These are phyloP conservation scores for Pseudocercospora eumusae DNA, from an alignment of 2,329 filamentous ascomycete species.

Conservation along the genomic window DNA sequence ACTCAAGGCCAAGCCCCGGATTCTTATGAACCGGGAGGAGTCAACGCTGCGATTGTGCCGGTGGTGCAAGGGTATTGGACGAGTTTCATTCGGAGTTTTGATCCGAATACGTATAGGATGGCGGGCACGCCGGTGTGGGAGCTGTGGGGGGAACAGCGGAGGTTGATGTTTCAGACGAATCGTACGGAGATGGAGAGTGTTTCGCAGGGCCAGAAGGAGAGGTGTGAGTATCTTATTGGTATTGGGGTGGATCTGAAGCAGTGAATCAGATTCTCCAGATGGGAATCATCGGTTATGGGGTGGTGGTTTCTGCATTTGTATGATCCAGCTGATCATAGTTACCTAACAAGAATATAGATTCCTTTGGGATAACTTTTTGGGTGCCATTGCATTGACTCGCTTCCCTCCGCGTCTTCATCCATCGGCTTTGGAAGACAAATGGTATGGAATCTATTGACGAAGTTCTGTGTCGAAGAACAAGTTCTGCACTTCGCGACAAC, in stretches of 20 bases:
- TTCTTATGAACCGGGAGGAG: conserved; percentile 56
- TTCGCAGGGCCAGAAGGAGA: conserved; percentile 40
- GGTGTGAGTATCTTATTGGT: conserved; percentile 53
- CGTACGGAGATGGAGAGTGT: conserved; percentile 46
- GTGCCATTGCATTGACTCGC: too few relatives aligned
- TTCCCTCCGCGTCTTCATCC: too few relatives aligned
- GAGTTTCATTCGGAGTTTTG: conserved; percentile 66
- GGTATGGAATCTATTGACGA: too few relatives aligned
- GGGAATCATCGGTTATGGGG: too few relatives aligned
- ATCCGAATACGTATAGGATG: conserved; percentile 63
- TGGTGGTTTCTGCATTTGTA: too few relatives aligned
- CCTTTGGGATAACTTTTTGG: too few relatives aligned
- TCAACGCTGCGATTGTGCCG: conserved; percentile 60
- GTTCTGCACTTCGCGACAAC: too few relatives aligned
- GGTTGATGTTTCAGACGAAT: conserved; percentile 45
- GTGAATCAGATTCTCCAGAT: conserved; percentile 39
- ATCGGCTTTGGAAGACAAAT: too few relatives aligned
- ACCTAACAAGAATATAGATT: too few relatives aligned
- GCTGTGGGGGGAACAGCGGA: conserved; percentile 42
- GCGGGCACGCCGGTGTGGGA: conserved; percentile 56
- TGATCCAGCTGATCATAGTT: too few relatives aligned
- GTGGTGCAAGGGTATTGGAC: conserved; percentile 72
- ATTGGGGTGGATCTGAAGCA: conserved; percentile 55
- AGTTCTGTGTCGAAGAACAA: too few relatives aligned
- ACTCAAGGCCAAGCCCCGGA: conserved; percentile 51